These are phyloP conservation scores for Patellifolia procumbens DNA, from an alignment of 179 eudicot genomes.

Conservation along the genomic window DNA sequence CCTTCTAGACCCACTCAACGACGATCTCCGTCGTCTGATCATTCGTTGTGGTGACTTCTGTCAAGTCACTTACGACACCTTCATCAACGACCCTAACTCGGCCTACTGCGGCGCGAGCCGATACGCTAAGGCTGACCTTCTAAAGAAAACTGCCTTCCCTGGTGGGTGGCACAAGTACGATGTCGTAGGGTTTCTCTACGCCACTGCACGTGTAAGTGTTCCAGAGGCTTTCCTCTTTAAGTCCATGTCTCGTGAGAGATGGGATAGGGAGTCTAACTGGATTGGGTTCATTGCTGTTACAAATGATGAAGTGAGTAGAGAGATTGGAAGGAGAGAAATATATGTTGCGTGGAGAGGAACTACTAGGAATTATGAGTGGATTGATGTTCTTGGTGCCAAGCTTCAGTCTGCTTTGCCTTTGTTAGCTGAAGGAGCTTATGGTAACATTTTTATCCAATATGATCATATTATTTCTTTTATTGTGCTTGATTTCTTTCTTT, in stretches of 20 bases:
- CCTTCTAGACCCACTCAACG: slow-evolving; percentile 55
- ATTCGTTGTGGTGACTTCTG: slow-evolving; percentile 66
- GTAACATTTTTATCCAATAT: not conserved
- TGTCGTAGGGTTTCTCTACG: slow-evolving; percentile 51
- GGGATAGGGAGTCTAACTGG: slow-evolving; percentile 90
- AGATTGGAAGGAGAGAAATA: slow-evolving; percentile 62
- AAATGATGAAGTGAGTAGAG: slow-evolving; percentile 42
- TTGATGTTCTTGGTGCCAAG: slow-evolving; percentile 51
- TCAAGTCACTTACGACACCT: slow-evolving; percentile 74
- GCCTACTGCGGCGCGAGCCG: slow-evolving; percentile 61
- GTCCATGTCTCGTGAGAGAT: slow-evolving; percentile 70
- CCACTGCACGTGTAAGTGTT: slow-evolving; percentile 54
- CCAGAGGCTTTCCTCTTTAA: slow-evolving; percentile 52
- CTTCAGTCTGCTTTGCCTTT: slow-evolving; percentile 34
- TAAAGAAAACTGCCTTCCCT: slow-evolving; percentile 43
- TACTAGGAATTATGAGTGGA: slow-evolving; percentile 66
- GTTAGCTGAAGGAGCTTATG: not conserved
- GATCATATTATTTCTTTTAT: not conserved
- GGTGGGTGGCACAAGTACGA: slow-evolving; percentile 38
- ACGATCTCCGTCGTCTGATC: slow-evolving; percentile 48
- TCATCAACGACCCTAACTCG: slow-evolving; percentile 64
- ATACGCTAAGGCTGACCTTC: slow-evolving; percentile 46
- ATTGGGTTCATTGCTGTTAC: slow-evolving; percentile 69
- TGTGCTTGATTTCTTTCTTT: no score
- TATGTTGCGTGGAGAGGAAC: slow-evolving; percentile 83